Evolutionary conservation across 2,329 filamentous ascomycete species (phyloP).

Genomic region (Stagonosporopsis chrysanthemi): DNA sequence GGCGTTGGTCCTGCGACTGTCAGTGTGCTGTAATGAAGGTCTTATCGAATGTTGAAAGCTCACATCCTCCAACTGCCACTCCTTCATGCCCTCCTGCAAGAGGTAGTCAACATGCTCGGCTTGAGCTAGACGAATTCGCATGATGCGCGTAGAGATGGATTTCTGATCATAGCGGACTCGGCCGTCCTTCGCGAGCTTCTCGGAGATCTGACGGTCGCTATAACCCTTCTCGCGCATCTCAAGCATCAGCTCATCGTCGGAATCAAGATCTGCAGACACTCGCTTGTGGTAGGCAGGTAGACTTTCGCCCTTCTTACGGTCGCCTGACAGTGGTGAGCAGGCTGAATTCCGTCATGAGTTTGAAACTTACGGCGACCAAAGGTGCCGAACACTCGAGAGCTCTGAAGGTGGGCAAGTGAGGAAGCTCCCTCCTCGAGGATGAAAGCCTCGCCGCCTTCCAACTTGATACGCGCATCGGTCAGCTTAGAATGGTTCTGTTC

Average conservation of each 20-base stretch:
- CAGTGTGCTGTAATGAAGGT: background rate
- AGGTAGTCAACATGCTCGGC: slow-evolving; percentile 54
- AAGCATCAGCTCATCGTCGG: slow-evolving; percentile 57
- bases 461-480: slow-evolving; percentile 20
- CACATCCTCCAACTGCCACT: slow-evolving; percentile 61
- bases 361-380: slow-evolving; percentile 32
- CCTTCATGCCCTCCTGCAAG: slow-evolving; percentile 56
- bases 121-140: slow-evolving; percentile 54
- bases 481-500: slow-evolving; percentile 15
- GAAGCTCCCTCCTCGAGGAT: slow-evolving; percentile 31
- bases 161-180: slow-evolving; percentile 55
- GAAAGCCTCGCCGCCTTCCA: slow-evolving; percentile 28
- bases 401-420: slow-evolving; percentile 6
- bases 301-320: slow-evolving; percentile 41
- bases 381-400: slow-evolving; percentile 30
- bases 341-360: background rate
- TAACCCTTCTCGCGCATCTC: slow-evolving; percentile 53
- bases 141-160: slow-evolving; percentile 58
- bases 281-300: slow-evolving; percentile 53
- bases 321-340: background rate
- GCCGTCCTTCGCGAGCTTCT: slow-evolving; percentile 52
- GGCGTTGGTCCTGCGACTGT: slow-evolving; percentile 52
- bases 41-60: slow-evolving; percentile 15
- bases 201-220: slow-evolving; percentile 55
- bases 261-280: slow-evolving; percentile 54